phyloP scores from a whole-genome alignment of 352 stramenopile species.

The Phytophthora crassamura region DNA sequence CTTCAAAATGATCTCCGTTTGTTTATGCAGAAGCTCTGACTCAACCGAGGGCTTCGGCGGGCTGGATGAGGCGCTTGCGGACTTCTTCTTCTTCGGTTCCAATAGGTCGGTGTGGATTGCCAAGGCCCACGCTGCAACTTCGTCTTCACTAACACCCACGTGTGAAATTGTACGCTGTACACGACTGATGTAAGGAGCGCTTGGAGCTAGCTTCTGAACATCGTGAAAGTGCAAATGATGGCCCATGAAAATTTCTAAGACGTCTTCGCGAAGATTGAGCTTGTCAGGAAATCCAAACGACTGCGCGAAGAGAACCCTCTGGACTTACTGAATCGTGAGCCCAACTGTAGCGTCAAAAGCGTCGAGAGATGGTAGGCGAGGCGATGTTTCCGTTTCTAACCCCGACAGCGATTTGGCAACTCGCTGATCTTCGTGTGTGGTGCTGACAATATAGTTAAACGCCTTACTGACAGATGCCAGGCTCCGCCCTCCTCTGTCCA shows the following conservation, averaged over 20 bases:
- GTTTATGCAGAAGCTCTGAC: no score
- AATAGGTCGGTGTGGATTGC: neutral
- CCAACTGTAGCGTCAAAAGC: neutral
- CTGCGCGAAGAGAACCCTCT: neutral
- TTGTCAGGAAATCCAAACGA: neutral
- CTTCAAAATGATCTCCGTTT: no score
- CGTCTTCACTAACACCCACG: neutral
- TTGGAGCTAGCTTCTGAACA: neutral
- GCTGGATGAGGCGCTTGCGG: neutral
- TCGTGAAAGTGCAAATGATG: conserved; percentile 3
- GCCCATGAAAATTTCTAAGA: conserved; percentile 1
- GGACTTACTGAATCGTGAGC: neutral
- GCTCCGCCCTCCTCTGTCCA: conserved; percentile 12
- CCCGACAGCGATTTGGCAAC: conserved; percentile 8
- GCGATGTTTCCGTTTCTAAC: neutral
- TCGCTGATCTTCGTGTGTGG: conserved; percentile 10
- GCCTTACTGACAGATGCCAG: conserved; percentile 7
- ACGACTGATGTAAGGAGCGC: conserved; percentile 7
- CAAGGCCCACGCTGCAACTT: neutral
- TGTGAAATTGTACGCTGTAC: neutral
- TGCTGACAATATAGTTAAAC: conserved; percentile 21
- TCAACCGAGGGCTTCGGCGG: no score
- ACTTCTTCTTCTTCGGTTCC: no score
- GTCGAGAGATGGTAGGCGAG: neutral
- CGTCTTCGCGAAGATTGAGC: neutral